Evolutionary conservation across 345 rosid species (phyloP).

Genomic region (Brassica napus): DNA sequence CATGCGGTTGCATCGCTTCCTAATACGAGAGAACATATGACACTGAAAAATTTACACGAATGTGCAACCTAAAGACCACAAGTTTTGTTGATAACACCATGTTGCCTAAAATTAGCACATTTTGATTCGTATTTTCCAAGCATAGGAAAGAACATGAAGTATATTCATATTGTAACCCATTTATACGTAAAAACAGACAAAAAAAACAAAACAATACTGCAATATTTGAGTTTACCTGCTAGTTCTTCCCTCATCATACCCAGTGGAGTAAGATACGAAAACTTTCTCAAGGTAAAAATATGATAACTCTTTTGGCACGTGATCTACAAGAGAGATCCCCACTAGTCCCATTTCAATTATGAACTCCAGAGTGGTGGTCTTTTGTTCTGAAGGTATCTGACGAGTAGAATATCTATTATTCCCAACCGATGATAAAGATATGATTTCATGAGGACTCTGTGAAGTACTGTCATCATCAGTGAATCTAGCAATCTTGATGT

Average conservation of each 20-base stretch:
- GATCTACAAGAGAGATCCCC: conserved; percentile 87
- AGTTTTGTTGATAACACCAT: conserved; percentile 3
- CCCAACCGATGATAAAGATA: conserved; percentile 44
- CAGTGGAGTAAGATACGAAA: conserved; percentile 80
- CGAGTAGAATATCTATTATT: conserved; percentile 47
- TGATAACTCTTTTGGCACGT: conserved; percentile 78
- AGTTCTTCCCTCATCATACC: conserved; percentile 87
- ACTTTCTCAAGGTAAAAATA: conserved; percentile 80
- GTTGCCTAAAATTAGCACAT: conserved; percentile 13
- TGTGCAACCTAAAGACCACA: conserved; percentile 1
- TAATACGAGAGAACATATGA: conserved; percentile 6
- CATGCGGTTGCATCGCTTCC: background rate
- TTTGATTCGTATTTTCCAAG: conserved; percentile 1
- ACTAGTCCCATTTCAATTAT: conserved; percentile 85
- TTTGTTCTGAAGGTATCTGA: conserved; percentile 43
- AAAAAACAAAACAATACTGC: conserved; percentile 1
- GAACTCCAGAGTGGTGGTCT: conserved; percentile 63
- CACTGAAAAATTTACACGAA: conserved; percentile 10
- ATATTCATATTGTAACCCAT: conserved; percentile 14
- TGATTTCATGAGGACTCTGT: conserved; percentile 47
- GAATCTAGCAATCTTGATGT: conserved; percentile 71
- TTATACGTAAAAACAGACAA: conserved; percentile 7
- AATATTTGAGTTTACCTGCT: conserved; percentile 62
- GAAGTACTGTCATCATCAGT: conserved; percentile 44
- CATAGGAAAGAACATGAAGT: conserved; percentile 1